phyloP scores from a whole-genome alignment of 1,284 basidiomycete species.

The Tilletia setariae region DNA sequence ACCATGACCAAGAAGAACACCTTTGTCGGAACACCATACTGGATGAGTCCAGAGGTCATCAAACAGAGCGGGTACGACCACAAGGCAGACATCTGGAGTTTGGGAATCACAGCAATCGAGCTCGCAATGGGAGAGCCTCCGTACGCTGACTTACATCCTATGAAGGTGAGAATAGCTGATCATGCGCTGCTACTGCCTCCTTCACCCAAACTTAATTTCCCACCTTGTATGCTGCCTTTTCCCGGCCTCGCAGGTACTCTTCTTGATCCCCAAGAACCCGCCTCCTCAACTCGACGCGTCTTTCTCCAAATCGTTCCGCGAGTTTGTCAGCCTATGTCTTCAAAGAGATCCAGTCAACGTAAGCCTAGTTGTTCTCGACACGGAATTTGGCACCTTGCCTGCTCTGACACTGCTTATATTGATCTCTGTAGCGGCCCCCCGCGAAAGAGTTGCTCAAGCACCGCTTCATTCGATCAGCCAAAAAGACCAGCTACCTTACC shows the following conservation, averaged over 20 bases:
- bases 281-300: slow-evolving; percentile 82
- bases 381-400: background rate
- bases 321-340: slow-evolving; percentile 87
- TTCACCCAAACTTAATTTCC: background rate
- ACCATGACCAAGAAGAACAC: slow-evolving; percentile 94
- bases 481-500: slow-evolving; percentile 87
- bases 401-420: slow-evolving; percentile 22
- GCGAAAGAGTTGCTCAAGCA: slow-evolving; percentile 94
- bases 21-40: slow-evolving; percentile 75
- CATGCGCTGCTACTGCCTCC: background rate
- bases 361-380: slow-evolving; percentile 47
- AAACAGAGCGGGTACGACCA: slow-evolving; percentile 99
- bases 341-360: slow-evolving; percentile 90
- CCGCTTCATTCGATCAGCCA: slow-evolving; percentile 89
- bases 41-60: slow-evolving; percentile 97
- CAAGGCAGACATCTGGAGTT: slow-evolving; percentile 80
- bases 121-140: slow-evolving; percentile 95
- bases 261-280: slow-evolving; percentile 95
- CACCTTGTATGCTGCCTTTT: background rate
- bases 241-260: slow-evolving; percentile 64
- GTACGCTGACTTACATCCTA: slow-evolving; percentile 94
- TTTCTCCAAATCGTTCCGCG: slow-evolving; percentile 87
- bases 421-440: slow-evolving; percentile 68
- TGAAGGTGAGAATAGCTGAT: slow-evolving; percentile 64
- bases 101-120: slow-evolving; percentile 87